Evolutionary conservation across 2,329 filamentous ascomycete genomes (phyloP), one percentile per base, ranked within the genome.

Genomic region (Chaetoscypha palmicola): DNA sequence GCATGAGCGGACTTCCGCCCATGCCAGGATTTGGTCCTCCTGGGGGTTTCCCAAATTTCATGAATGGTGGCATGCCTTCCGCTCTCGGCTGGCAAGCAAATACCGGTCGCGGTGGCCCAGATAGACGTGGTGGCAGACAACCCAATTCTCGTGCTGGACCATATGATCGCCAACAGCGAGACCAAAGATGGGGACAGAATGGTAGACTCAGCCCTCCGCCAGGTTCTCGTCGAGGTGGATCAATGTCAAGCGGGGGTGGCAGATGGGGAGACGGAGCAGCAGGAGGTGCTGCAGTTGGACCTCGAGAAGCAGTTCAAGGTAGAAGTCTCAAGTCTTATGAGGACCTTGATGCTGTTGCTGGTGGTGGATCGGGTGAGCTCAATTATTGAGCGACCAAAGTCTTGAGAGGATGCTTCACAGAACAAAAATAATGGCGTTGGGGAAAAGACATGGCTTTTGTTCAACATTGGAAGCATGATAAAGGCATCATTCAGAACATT

Each of bases 271-370:
- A 88, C 52, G 83, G 83, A 20, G 72, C 72, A 2, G 85, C 86
- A 38, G 83, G 85, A 30, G 83, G 77, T 19, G 80, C 83, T 24
- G 81, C 84, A 2, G 83, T 90, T 48, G 90, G 89, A 0, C 91
- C 92, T 16, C 78, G 86, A 16, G 90, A 97, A 66, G 91, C 92
- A 9, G 89, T 94, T 1, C 87, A 94, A 55, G 92, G 92, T 4
- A 79, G 92, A 45, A 95, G 86, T 49, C 69, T 98, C 53, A 95
- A 94, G 74, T 96, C 88, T 64, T 98, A 98, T 62, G 94, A 98
- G 65, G 92, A 98, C 62, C 71, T 98, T 19, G 92, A 98, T 68
- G 91, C 94, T 35, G 83, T 84, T 46, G 80, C 80, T 28, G 79
- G 81, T 11, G 73, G 77, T 26, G 86, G 83, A 31, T 80, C 83